Conservation (phyloP, 352 stramenopile genomes). For the Phytophthora citrophthora region DNA sequence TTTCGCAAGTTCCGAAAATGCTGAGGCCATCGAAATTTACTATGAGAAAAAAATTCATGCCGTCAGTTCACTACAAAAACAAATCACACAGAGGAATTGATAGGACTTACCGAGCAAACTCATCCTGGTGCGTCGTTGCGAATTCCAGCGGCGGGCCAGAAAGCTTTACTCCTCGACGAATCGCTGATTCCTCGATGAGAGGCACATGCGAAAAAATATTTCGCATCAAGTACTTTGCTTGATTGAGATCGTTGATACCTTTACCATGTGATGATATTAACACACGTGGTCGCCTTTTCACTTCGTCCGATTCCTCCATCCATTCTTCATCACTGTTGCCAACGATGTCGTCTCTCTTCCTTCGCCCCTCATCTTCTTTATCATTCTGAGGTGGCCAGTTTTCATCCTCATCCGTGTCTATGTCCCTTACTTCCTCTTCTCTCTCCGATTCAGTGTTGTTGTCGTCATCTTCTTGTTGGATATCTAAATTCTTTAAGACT, state of each 20-base stretch:
- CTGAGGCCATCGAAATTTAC: conserved; percentile 83
- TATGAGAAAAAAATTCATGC: conserved; percentile 16
- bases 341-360: conserved; percentile 14
- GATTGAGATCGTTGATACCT: conserved; percentile 12
- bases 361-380: conserved; percentile 9
- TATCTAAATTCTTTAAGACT: not conserved
- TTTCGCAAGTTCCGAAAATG: conserved; percentile 67
- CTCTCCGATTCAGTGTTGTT: conserved; percentile 3
- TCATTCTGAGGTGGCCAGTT: conserved; percentile 8
- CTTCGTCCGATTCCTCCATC: conserved; percentile 13
- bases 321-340: conserved; percentile 25
- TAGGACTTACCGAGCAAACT: conserved; percentile 42
- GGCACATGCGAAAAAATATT: conserved; percentile 42
- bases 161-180: conserved; percentile 38
- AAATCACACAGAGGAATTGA: not conserved
- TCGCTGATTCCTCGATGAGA: conserved; percentile 34
- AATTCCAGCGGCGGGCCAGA: conserved; percentile 55
- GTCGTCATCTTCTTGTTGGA: conserved; percentile 3
- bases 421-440: not conserved
- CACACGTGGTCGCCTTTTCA: no score
- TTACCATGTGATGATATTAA: no score
- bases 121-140: conserved; percentile 47
- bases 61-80: not conserved
- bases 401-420: conserved; percentile 24
- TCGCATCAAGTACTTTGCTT: conserved; percentile 36